Percentiles rank a stretch among this genome's conserved stretches.
These are phyloP conservation scores for Kwoniella europaea DNA, from an alignment of 768 basidiomycete genomes.

Conservation along the genomic window DNA sequence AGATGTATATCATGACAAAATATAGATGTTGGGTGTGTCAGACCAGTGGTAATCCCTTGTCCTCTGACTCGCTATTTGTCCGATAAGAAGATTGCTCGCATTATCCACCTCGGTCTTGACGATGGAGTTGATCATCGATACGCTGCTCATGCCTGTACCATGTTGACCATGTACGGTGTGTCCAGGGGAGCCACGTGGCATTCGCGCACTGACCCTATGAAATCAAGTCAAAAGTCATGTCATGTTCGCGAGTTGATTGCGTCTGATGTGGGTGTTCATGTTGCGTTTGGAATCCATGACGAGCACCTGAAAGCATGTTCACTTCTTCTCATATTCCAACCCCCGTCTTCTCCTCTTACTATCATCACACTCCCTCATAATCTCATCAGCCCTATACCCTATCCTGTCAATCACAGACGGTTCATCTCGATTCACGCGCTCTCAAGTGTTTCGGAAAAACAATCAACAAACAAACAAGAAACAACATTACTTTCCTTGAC, in stretches of 20 bases:
- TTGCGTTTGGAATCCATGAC: neutral
- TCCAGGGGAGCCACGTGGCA: neutral
- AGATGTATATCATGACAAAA: conserved; percentile 52
- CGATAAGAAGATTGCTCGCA: too few relatives aligned
- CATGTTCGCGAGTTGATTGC: neutral
- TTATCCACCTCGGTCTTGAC: too few relatives aligned
- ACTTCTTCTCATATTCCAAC: too few relatives aligned
- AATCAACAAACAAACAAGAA: neutral
- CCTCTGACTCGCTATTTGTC: neutral
- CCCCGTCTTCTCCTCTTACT: neutral
- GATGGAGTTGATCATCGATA: too few relatives aligned
- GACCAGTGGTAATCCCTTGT: neutral
- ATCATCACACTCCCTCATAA: neutral
- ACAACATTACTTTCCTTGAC: conserved; percentile 22
- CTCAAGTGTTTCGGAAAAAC: conserved; percentile 20
- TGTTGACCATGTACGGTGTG: neutral
- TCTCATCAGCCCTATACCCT: neutral
- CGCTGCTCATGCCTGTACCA: neutral
- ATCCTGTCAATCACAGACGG: neutral
- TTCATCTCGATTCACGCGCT: neutral
- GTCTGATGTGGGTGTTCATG: neutral
- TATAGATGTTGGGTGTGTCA: neutral
- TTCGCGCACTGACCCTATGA: conserved; percentile 10
- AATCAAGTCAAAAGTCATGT: conserved; percentile 9
- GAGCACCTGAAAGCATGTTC: conserved; percentile 1